phyloP scores from a whole-genome alignment of 495 filamentous ascomycete genomes.

The Saxispiralis lemnorum region DNA sequence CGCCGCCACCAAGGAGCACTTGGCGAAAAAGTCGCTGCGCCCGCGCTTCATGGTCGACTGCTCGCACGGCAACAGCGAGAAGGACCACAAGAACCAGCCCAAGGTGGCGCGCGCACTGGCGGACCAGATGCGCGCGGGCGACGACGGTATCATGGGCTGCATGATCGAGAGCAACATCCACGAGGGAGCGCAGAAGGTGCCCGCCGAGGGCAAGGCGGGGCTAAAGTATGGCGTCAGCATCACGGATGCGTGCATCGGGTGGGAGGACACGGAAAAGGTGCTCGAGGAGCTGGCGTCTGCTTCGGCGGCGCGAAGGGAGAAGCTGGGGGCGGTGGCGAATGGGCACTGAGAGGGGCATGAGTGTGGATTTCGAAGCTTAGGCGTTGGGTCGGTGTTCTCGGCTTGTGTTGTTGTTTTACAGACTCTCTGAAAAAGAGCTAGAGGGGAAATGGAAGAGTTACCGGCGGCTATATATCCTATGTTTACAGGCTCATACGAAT shows the following conservation, averaged over 20 bases:
- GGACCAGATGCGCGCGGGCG: conserved; percentile 68
- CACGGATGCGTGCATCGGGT: conserved; percentile 92
- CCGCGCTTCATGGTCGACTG: conserved; percentile 93
- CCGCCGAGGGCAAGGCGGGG: conserved; percentile 67
- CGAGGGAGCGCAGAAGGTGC: conserved; percentile 87
- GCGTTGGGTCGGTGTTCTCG: no score
- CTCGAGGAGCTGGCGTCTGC: conserved; percentile 66
- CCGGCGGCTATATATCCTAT: no score
- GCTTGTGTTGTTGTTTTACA: no score
- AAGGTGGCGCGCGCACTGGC: conserved; percentile 73
- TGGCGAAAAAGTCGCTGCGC: conserved; percentile 45
- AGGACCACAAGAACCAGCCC: conserved; percentile 93
- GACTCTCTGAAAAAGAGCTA: no score
- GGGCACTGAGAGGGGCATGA: not conserved
- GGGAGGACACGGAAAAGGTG: conserved; percentile 77
- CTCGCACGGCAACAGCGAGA: conserved; percentile 88
- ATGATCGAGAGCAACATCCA: conserved; percentile 98
- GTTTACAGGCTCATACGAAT: no score
- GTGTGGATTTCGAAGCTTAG: not conserved
- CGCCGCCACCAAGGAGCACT: conserved; percentile 49
- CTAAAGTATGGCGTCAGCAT: conserved; percentile 94
- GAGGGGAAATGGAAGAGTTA: no score
- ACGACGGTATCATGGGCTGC: conserved; percentile 82
- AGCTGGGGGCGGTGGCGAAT: conserved; percentile 17
- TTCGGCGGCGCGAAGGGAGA: conserved; percentile 48